These are phyloP conservation scores for Leucocoprinus birnbaumii DNA, from an alignment of 768 basidiomycete species.

Conservation along the genomic window DNA sequence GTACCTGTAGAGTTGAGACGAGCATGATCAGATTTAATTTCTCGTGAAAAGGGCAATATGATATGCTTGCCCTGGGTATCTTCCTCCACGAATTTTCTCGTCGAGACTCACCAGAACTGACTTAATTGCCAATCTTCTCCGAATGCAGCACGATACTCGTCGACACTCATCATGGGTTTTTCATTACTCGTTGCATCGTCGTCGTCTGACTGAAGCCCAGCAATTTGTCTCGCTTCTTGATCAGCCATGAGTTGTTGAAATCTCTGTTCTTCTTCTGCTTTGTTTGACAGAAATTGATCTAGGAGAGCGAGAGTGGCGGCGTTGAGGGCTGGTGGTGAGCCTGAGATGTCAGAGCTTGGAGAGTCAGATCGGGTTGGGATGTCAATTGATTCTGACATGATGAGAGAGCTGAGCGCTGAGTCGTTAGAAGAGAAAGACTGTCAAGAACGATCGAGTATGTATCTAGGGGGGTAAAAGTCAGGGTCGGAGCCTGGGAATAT, in stretches of 20 bases:
- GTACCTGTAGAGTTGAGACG: conserved; percentile 35
- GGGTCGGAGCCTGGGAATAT: no score
- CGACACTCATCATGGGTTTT: conserved; percentile 39
- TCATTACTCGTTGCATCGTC: conserved; percentile 18
- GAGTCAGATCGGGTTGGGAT: conserved; percentile 22
- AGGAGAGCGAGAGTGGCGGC: conserved; percentile 27
- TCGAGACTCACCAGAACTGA: conserved; percentile 43
- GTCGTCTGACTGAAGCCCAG: conserved; percentile 25
- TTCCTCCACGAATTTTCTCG: background rate
- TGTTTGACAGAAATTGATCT: conserved; percentile 34
- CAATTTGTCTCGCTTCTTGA: conserved; percentile 29
- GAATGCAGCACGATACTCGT: conserved; percentile 40
- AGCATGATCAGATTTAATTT: conserved; percentile 11
- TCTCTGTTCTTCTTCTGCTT: conserved; percentile 39
- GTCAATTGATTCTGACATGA: conserved; percentile 9
- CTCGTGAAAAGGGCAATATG: conserved; percentile 13
- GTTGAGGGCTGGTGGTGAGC: background rate
- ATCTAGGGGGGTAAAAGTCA: background rate
- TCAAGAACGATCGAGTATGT: background rate
- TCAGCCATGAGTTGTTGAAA: conserved; percentile 37
- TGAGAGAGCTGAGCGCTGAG: background rate
- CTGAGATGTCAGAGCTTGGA: conserved; percentile 17
- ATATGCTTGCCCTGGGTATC: conserved; percentile 13
- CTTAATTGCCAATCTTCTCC: conserved; percentile 50
- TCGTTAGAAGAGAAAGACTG: background rate